Evolutionary conservation across 176 grass and related monocot species (phyloP), one percentile per base, ranked within the genome.

Genomic region (Melocanna baccifera): DNA sequence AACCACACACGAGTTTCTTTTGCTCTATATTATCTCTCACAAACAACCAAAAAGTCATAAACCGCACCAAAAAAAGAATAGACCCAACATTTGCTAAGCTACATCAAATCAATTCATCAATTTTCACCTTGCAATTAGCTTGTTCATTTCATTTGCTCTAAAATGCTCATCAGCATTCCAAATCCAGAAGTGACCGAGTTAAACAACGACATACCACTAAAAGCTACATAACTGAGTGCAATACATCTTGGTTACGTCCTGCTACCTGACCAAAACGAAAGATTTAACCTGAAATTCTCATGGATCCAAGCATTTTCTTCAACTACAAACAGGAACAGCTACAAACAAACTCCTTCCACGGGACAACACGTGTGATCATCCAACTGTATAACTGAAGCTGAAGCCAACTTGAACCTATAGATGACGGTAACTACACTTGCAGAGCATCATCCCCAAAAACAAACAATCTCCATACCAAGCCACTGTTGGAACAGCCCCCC

Each of bases 111-210:
- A 42, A 42, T 8, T 6, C 41, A 42, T 42, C 41, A 42, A 42
- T 34, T 34, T 34, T 34, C 46, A 29, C 59, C 1, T 16, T 37
- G 2, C 48, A 70, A 69, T 81, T 81, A 81, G 65, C 28, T 53
- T 43, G 36, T 81, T 42, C 47, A 81, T 68, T 81, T 57, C 64
- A 81, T 55, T 80, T 71, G 6, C 18, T 61, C 67, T 82, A 82
- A 67, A 55, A 42, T 70, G 39, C 20, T 8, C 63, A 55, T 43
- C 12, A 32, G 23, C 32, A 62, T 29, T 63, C 46, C 61, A 64
- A 41, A 39, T 41, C 43, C 47, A 67, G 8, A 29, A 41, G 12
- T 55, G 13, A 23, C 13, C 0, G 57, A 3, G 30, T 57, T 23
- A 41, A 69, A 74, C 19, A 55, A 42, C 53, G 73, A 67, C 41